Percentiles rank a stretch among this genome's conserved stretches.
Conservation (phyloP, 2,329 filamentous ascomycete genomes). For the Trichoderma sp. region DNA sequence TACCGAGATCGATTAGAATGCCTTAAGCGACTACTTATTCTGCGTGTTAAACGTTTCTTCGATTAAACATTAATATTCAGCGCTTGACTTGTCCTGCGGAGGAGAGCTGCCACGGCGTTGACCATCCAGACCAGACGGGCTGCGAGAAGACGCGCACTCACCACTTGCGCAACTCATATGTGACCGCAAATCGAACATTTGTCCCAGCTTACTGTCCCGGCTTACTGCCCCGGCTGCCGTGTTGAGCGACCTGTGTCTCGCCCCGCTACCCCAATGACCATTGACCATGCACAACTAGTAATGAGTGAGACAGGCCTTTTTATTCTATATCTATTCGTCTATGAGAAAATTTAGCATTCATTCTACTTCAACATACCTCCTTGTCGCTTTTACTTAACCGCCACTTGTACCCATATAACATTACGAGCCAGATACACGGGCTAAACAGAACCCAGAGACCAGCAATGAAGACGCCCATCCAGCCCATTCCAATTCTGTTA, state of each 20-base stretch:
- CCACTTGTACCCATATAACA: not conserved
- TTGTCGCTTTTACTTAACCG: not conserved
- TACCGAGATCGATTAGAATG: no score
- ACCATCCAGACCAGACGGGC: slow-evolving; percentile 4
- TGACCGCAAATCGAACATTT: slow-evolving; percentile 4
- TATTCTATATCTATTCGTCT: no score
- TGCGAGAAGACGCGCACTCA: slow-evolving; percentile 14
- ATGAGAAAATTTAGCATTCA: no score
- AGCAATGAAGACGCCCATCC: not conserved
- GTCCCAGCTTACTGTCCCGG: not conserved
- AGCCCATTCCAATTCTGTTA: not conserved
- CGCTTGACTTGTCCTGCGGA: not conserved
- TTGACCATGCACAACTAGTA: no score
- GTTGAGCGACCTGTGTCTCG: not conserved
- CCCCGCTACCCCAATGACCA: no score
- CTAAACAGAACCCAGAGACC: not conserved
- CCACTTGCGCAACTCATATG: slow-evolving; percentile 13
- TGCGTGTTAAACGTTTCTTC: no score
- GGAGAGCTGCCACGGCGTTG: not conserved
- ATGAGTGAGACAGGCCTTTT: no score
- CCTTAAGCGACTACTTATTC: no score
- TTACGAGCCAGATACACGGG: not conserved
- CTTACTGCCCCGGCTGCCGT: not conserved
- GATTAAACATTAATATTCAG: no score
- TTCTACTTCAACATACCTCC: not conserved